Evolutionary conservation across 2,329 filamentous ascomycete species (phyloP).

Genomic region (Cytospora chrysosperma): DNA sequence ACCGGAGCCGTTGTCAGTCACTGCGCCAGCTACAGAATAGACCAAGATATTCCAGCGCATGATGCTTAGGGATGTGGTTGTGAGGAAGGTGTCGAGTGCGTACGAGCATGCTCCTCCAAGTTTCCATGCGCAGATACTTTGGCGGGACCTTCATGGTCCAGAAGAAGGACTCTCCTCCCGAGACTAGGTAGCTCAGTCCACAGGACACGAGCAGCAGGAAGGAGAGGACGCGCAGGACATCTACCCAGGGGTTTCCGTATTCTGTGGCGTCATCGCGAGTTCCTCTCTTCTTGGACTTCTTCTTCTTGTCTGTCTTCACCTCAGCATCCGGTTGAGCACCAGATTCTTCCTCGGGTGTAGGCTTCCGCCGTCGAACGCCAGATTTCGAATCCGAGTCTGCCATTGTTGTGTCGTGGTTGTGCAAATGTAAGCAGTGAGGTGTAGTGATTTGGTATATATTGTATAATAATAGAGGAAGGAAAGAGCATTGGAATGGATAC

Average conservation of each 20-base stretch:
- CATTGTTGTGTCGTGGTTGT: not conserved
- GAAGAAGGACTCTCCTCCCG: conserved; percentile 65
- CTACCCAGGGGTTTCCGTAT: conserved; percentile 52
- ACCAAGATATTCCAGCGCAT: no score
- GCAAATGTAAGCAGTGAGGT: no score
- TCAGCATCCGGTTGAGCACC: not conserved
- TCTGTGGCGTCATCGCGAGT: conserved; percentile 62
- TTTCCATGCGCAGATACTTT: conserved; percentile 57
- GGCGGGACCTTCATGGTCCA: conserved; percentile 65
- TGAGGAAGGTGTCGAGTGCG: conserved; percentile 29
- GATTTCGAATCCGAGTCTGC: conserved; percentile 18
- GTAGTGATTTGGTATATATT: not conserved
- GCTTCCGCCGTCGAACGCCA: conserved; percentile 22
- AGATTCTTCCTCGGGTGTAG: not conserved
- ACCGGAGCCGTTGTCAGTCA: conserved; percentile 31
- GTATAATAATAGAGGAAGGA: not conserved
- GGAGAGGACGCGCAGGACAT: conserved; percentile 66
- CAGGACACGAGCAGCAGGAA: conserved; percentile 66
- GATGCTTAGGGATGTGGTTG: no score
- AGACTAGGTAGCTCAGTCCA: conserved; percentile 74
- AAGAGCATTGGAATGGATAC: not conserved
- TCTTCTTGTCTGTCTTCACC: conserved; percentile 27
- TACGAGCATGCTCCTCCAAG: conserved; percentile 63
- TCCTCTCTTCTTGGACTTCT: conserved; percentile 28
- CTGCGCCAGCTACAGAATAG: no score